Base-by-base conservation (phyloP, 495 filamentous ascomycete genomes). In the Stereocaulon alpinum region DNA sequence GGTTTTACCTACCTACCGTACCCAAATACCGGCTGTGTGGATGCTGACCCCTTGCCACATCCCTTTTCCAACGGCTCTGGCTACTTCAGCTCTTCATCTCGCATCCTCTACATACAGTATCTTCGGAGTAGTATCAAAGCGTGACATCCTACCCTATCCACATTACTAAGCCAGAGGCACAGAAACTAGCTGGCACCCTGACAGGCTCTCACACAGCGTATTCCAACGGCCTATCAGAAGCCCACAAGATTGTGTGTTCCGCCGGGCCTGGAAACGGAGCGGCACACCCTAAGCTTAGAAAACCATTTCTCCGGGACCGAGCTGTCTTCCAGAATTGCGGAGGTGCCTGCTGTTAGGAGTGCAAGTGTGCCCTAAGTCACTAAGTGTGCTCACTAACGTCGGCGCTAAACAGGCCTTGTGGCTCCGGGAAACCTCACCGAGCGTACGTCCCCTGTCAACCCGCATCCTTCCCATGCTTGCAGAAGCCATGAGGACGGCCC, bases 151-250 rank as follows among this genome's bases (percentile, higher is more conserved):
- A 5, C 9, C 43, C 17, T 24, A 57, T 17, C 18, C 49, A 24
- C 32, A 40, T 41, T 40, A 24, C 22, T 37, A 40, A 47, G 40
- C 58, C 40, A 54, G 40, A 55, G 27, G 34, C 27, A 44, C 37
- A 60, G 24, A 30, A 60, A 47, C 40, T 22, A 55, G 27, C 48
- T 34, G 48, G 48, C 29, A 43, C 17, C 34, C n/a, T n/a, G 6
- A 22, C 40, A 34, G 27, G 18, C 9, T 24, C 49, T 41, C 37
- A 27, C 37, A 27, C 50, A 30, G 45, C 45, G 22, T 30, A 6
- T 22, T 49, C 10, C 3, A 40, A 53, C 55, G 29, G 60, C 60
- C 60, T 62, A 62, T 62, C 58, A 59, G 37, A 60, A 43, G 32
- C 4, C 50, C 57, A 60, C 27, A 43, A 32, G 18, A 37, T 37